These are phyloP conservation scores for Dryadomyces quercivorus DNA, from an alignment of 2,329 filamentous ascomycete genomes.

Conservation along the genomic window DNA sequence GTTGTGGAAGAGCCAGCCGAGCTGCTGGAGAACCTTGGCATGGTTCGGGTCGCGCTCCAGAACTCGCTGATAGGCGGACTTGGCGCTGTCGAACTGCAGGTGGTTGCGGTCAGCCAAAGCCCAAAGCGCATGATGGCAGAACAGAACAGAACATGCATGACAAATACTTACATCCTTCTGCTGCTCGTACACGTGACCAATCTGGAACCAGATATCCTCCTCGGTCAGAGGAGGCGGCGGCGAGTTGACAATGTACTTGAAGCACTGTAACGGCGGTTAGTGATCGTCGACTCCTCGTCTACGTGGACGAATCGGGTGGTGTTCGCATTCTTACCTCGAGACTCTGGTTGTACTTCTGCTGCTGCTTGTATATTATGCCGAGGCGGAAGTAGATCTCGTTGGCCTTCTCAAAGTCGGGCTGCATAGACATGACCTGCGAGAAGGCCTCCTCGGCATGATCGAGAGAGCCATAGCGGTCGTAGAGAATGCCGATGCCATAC, in stretches of 20 bases:
- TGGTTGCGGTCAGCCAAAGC: constrained; percentile 8
- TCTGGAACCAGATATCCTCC: constrained; percentile 99
- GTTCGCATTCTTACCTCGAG: constrained; percentile 56
- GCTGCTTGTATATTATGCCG: constrained; percentile 99
- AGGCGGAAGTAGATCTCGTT: constrained; percentile 98
- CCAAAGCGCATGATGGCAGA: too few species aligned
- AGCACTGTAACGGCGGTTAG: constrained; percentile 52
- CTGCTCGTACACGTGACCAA: constrained; percentile 96
- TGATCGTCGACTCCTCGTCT: background rate
- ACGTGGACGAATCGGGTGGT: too few species aligned
- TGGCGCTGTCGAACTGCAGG: constrained; percentile 76
- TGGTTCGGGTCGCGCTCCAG: constrained; percentile 91
- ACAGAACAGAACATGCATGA: too few species aligned
- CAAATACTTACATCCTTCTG: constrained; percentile 77
- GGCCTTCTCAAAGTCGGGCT: constrained; percentile 93
- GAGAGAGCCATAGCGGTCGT: constrained; percentile 89
- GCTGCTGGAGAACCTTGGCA: constrained; percentile 93
- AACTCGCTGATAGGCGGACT: constrained; percentile 83
- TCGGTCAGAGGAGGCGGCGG: constrained; percentile 87
- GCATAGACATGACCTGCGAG: constrained; percentile 97
- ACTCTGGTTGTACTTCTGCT: constrained; percentile 85
- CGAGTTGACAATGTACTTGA: constrained; percentile 93
- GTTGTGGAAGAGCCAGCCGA: constrained; percentile 96
- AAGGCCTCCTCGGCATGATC: constrained; percentile 98
- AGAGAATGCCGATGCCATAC: constrained; percentile 97